Percentiles rank a stretch among this genome's conserved stretches.
These are phyloP conservation scores for Coniferiporia weirii DNA, from an alignment of 1,284 basidiomycete species.

Conservation along the genomic window DNA sequence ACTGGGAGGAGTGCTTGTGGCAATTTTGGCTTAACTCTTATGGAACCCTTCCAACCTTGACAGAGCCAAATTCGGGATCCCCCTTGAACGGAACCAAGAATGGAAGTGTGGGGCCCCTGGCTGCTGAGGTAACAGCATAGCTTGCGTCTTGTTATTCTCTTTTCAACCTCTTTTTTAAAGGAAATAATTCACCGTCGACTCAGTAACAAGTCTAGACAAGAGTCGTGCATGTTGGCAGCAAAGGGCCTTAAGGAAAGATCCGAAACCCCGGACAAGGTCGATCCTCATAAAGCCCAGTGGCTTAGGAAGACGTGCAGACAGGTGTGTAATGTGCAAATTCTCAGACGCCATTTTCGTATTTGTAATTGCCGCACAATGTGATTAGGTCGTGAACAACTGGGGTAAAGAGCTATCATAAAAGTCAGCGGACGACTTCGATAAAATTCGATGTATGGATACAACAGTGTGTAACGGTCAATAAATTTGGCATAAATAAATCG, in stretches of 20 bases:
- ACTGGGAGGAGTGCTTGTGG: slow-evolving; percentile 70
- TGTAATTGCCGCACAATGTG: not conserved
- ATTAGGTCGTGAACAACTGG: slow-evolving; percentile 11
- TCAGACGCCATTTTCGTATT: not conserved
- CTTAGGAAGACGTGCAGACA: slow-evolving; percentile 37
- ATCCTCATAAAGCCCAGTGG: slow-evolving; percentile 33
- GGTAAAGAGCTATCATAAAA: slow-evolving; percentile 6
- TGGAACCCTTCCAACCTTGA: slow-evolving; percentile 4
- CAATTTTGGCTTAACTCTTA: slow-evolving; percentile 48
- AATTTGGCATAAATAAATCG: slow-evolving; percentile 6
- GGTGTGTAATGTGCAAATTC: slow-evolving; percentile 1
- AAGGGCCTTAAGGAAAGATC: slow-evolving; percentile 38
- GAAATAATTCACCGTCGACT: slow-evolving; percentile 38
- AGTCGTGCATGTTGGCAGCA: slow-evolving; percentile 48
- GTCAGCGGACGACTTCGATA: not conserved
- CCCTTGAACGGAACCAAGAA: not conserved
- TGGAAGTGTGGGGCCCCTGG: not conserved
- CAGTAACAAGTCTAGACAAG: slow-evolving; percentile 43
- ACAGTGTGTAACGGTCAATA: not conserved
- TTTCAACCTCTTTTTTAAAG: slow-evolving; percentile 23
- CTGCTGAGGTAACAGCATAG: slow-evolving; percentile 1
- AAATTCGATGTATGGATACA: slow-evolving; percentile 4
- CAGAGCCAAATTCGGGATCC: not conserved
- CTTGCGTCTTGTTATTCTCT: not conserved
- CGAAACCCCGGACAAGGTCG: slow-evolving; percentile 25